Evolutionary conservation across 2,329 filamentous ascomycete genomes (phyloP), one percentile per base, ranked within the genome.

Genomic region (Talaromyces funiculosus): DNA sequence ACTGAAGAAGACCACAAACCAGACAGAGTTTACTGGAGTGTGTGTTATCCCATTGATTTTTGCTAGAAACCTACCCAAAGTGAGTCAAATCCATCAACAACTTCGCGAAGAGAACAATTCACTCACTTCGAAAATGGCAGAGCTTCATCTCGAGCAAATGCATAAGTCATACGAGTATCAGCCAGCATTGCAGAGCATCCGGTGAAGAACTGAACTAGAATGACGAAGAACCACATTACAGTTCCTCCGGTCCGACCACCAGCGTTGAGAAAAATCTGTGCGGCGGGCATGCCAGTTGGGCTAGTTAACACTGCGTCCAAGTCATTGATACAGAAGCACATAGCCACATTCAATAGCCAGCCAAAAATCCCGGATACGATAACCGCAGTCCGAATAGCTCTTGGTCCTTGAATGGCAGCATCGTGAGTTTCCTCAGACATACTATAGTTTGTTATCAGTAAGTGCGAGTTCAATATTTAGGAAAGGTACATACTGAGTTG

Each of bases 391-490:
- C 80, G 74, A 60, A 87, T 88, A 4, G 85, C 84, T 16, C 82
- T 71, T 3, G 85, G 85, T 0, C 84, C 85, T 62, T 79, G 78
- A 55, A 84, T 77, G 2, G 84, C 84, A 6, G 85, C 84, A 68
- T 87, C 82, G 64, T 86, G 84, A 0, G 83, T 86, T 72, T 88
- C 85, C 75, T 87, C 85, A 2, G 84, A 86, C 81, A 88, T 86
- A 67, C 80, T 82, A 66, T 64, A 64, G 3, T 18, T 24, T 18
- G 20, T 16, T 29, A n/a, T 61, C 40, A 61, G 59, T 38, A 57
- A 18, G 43, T 12, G 51, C 63, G 47, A 59, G 43, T 47, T 16
- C 7, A 35, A 1, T 4, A 4, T 26, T 12, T n/a, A 20, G 10
- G 3, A 56, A 4, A 22, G 12, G 24, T 37, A 18, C 78, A 69